Percentiles rank a stretch among this genome's conserved stretches.
phyloP scores from a whole-genome alignment of 371 early-diverging fungal species.

The Saksenaea vasiformis region DNA sequence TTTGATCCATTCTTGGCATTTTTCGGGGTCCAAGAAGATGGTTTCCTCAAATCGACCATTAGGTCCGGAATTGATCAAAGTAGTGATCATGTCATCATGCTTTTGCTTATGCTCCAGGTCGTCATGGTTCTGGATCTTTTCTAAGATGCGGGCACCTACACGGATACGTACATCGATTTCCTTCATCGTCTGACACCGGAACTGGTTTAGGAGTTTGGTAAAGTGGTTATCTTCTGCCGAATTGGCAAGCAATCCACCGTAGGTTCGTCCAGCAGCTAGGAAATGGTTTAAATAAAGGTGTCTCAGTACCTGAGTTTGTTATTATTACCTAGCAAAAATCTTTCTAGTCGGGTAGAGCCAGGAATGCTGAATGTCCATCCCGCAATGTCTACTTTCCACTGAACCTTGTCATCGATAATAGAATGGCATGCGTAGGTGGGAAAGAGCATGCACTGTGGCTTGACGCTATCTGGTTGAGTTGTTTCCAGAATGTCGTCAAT shows the following conservation, averaged over 20 bases:
- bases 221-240: slow-evolving; percentile 47
- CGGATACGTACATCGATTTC: slow-evolving; percentile 19
- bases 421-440: slow-evolving; percentile 40
- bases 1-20: slow-evolving; percentile 3
- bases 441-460: slow-evolving; percentile 43
- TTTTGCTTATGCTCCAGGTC: slow-evolving; percentile 12
- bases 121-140: slow-evolving; percentile 3
- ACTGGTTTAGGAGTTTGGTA: slow-evolving; percentile 37
- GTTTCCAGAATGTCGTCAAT: slow-evolving; percentile 25
- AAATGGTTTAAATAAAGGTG: background rate
- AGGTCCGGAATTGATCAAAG: slow-evolving; percentile 29
- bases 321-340: slow-evolving; percentile 33
- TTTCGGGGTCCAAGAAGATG: slow-evolving; percentile 13
- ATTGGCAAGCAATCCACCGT: slow-evolving; percentile 37
- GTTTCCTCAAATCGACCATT: slow-evolving; percentile 41
- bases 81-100: slow-evolving; percentile 27
- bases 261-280: slow-evolving; percentile 42
- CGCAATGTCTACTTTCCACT: slow-evolving; percentile 30
- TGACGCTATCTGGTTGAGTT: slow-evolving; percentile 18
- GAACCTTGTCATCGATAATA: slow-evolving; percentile 8
- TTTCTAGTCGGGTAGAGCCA: slow-evolving; percentile 33
- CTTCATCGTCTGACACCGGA: slow-evolving; percentile 43
- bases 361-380: slow-evolving; percentile 49
- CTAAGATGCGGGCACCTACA: background rate
- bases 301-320: background rate